Evolutionary conservation across 805 yeast species (phyloP).

Genomic region (Priceomyces castillae): DNA sequence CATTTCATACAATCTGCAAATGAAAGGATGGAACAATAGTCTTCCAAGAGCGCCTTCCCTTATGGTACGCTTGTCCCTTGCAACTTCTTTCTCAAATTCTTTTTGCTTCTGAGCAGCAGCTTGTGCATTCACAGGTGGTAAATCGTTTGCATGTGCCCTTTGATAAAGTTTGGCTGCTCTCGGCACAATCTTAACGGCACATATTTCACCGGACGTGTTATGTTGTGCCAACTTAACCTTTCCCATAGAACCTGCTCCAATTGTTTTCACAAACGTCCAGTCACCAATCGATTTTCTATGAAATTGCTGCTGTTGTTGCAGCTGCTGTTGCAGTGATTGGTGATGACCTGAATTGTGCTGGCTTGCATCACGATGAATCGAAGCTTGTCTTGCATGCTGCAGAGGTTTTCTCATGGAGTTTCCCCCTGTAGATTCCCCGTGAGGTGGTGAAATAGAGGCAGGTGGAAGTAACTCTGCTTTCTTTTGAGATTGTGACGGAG

Average conservation of each 20-base stretch:
- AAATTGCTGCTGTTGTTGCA: constrained; percentile 44
- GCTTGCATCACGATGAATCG: background rate
- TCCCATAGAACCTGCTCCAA: constrained; percentile 99
- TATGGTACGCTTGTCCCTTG: constrained; percentile 87
- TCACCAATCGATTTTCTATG: constrained; percentile 91
- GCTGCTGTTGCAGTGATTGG: constrained; percentile 2
- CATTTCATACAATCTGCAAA: constrained; percentile 89
- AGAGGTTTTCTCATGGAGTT: background rate
- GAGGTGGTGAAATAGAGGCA: constrained; percentile 21
- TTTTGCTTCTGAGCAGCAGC: constrained; percentile 62
- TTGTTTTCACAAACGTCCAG: constrained; percentile 92
- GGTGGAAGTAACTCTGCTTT: constrained; percentile 30
- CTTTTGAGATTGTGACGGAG: constrained; percentile 3
- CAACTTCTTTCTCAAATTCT: constrained; percentile 77
- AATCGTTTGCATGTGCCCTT: constrained; percentile 66
- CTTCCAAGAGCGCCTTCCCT: constrained; percentile 95
- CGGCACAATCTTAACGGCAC: constrained; percentile 92
- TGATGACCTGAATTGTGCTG: constrained; percentile 6
- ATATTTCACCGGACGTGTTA: constrained; percentile 72
- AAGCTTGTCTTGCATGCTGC: background rate
- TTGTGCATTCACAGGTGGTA: constrained; percentile 58
- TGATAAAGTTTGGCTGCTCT: constrained; percentile 78
- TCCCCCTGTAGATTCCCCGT: constrained; percentile 2
- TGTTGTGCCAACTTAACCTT: constrained; percentile 93
- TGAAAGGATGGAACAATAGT: constrained; percentile 85